Evolutionary conservation across 345 rosid species (phyloP).

Genomic region (rapeseed (Brassica napus)): DNA sequence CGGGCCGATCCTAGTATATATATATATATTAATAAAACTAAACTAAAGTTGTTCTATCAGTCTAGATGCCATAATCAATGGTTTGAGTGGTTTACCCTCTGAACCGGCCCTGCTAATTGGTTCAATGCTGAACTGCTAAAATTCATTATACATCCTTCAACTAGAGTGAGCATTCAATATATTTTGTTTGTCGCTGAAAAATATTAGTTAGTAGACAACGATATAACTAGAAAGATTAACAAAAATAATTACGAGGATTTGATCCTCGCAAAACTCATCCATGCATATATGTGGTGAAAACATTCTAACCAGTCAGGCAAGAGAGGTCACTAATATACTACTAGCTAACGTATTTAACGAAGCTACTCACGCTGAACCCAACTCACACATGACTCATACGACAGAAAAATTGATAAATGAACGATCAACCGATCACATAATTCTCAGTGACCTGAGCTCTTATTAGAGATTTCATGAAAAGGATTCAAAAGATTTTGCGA

Average conservation of each 20-base stretch:
- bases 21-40: too few species aligned
- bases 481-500: neutral
- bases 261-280: neutral
- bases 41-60: too few species aligned
- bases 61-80: too few species aligned
- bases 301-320: neutral
- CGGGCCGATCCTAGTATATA: too few species aligned
- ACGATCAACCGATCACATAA: neutral
- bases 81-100: too few species aligned
- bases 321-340: neutral
- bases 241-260: neutral
- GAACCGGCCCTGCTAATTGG: neutral
- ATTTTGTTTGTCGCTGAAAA: neutral
- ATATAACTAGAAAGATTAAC: neutral
- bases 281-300: neutral
- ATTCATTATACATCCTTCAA: neutral
- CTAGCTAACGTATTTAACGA: neutral
- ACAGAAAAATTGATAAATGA: neutral
- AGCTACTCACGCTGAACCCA: neutral
- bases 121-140: neutral
- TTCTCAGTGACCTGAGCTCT: neutral
- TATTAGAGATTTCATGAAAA: neutral
- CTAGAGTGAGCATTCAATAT: neutral
- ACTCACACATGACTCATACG: neutral
- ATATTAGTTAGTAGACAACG: neutral